Conservation (phyloP, 73 alveolate species). For the Urostyla sp. region DNA sequence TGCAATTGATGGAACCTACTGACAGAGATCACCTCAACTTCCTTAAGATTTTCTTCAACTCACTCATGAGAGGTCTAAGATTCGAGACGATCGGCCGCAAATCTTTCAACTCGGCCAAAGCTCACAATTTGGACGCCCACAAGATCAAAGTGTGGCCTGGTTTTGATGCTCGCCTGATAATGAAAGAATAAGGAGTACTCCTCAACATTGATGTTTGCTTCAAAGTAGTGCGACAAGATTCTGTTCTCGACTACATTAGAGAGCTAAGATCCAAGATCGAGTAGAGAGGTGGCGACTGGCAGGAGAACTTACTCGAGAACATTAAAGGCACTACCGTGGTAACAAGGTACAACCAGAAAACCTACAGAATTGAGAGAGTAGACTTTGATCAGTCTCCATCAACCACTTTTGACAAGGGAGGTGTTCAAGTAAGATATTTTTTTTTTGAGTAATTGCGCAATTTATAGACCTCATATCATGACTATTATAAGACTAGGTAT, state of each 20-base stretch:
- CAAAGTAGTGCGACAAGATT: slow-evolving; percentile 68
- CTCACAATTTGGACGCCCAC: slow-evolving; percentile 60
- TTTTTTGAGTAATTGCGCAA: background rate
- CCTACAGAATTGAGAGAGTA: slow-evolving; percentile 79
- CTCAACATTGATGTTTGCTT: slow-evolving; percentile 75
- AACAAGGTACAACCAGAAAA: slow-evolving; percentile 63
- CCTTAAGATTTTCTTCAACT: slow-evolving; percentile 73
- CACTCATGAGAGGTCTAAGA: slow-evolving; percentile 62
- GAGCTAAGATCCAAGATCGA: slow-evolving; percentile 51
- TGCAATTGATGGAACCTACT: slow-evolving; percentile 42
- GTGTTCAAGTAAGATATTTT: slow-evolving; percentile 44
- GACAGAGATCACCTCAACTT: slow-evolving; percentile 66
- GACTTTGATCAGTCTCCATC: slow-evolving; percentile 81
- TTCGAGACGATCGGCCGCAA: slow-evolving; percentile 71
- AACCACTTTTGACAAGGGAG: slow-evolving; percentile 75
- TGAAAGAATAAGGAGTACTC: slow-evolving; percentile 66
- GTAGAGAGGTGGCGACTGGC: slow-evolving; percentile 27
- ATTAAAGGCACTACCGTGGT: slow-evolving; percentile 52
- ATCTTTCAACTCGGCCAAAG: slow-evolving; percentile 61
- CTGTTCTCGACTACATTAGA: slow-evolving; percentile 63
- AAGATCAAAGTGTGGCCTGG: slow-evolving; percentile 79
- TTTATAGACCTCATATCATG: slow-evolving; percentile 71
- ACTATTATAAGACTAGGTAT: slow-evolving; percentile 84
- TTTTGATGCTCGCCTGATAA: slow-evolving; percentile 58
- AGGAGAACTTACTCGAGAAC: slow-evolving; percentile 11